These are phyloP conservation scores for Lichtheimia hyalospora DNA, from an alignment of 371 early-diverging fungal genomes.

Conservation along the genomic window DNA sequence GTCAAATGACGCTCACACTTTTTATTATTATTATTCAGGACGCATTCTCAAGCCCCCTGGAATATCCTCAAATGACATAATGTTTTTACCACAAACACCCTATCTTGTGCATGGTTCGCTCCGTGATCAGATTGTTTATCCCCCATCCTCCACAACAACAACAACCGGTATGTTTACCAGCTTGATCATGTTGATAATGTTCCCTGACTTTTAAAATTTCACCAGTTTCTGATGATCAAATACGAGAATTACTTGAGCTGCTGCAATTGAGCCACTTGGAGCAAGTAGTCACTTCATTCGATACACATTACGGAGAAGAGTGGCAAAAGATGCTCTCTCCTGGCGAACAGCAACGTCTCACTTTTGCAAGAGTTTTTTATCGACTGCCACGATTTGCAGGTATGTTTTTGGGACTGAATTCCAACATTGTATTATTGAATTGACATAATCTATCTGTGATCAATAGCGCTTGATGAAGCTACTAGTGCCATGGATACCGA, in stretches of 20 bases:
- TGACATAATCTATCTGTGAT: neutral
- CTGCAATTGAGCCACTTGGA: conserved; percentile 58
- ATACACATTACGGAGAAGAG: conserved; percentile 50
- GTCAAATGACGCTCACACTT: neutral
- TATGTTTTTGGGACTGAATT: conserved; percentile 13
- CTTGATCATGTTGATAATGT: neutral
- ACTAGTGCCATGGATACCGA: conserved; percentile 68
- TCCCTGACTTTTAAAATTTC: neutral
- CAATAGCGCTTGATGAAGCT: conserved; percentile 70
- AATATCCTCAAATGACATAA: conserved; percentile 36
- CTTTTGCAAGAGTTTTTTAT: conserved; percentile 70
- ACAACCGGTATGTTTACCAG: conserved; percentile 20
- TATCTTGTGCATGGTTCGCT: conserved; percentile 70
- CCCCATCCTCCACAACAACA: conserved; percentile 30
- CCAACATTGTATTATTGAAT: too few species aligned
- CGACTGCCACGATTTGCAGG: conserved; percentile 69
- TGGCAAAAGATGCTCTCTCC: conserved; percentile 76
- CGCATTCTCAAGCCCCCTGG: conserved; percentile 23
- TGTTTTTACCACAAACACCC: conserved; percentile 71
- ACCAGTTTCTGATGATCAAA: conserved; percentile 53
- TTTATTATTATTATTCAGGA: conserved; percentile 15
- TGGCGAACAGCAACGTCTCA: conserved; percentile 75
- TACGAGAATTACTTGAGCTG: conserved; percentile 37
- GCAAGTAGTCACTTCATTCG: conserved; percentile 47
- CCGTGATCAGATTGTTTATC: conserved; percentile 70